Percentiles rank a stretch among this genome's conserved stretches.
These are phyloP conservation scores for Fonsecaea multimorphosa DNA, from an alignment of 2,329 filamentous ascomycete species.

Conservation along the genomic window DNA sequence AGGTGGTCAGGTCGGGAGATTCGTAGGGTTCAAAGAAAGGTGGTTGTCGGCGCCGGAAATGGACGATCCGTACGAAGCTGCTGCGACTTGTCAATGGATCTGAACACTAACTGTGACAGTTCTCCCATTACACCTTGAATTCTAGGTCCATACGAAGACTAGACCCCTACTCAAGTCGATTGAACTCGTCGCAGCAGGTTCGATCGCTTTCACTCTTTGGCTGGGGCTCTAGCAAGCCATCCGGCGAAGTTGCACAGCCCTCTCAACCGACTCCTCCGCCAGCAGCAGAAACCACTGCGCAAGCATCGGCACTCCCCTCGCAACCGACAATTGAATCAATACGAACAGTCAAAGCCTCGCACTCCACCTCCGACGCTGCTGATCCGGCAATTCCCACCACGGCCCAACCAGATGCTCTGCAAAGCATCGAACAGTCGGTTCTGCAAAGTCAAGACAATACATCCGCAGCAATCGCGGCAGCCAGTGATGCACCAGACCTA, in stretches of 20 bases:
- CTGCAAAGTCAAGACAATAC: slow-evolving; percentile 27
- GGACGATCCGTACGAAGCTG: slow-evolving; percentile 28
- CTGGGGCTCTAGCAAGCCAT: slow-evolving; percentile 28
- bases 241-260: slow-evolving; percentile 6
- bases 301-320: background rate
- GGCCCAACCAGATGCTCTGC: slow-evolving; percentile 30
- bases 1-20: slow-evolving; percentile 31
- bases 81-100: background rate
- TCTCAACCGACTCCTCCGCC: slow-evolving; percentile 7
- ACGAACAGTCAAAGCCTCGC: slow-evolving; percentile 36
- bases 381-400: slow-evolving; percentile 22
- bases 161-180: background rate
- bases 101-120: slow-evolving; percentile 17
- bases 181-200: slow-evolving; percentile 27
- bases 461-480: background rate
- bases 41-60: slow-evolving; percentile 13
- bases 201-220: slow-evolving; percentile 37
- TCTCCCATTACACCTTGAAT: slow-evolving; percentile 20
- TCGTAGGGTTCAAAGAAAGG: slow-evolving; percentile 23
- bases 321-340: slow-evolving; percentile 18
- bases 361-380: slow-evolving; percentile 33
- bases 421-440: slow-evolving; percentile 29
- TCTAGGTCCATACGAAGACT: slow-evolving; percentile 11
- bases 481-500: slow-evolving; percentile 40
- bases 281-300: background rate